A percentile compares a stretch with the other conserved stretches of the same genome.
These are phyloP conservation scores for Clonostachys sp. DNA, from an alignment of 2,329 filamentous ascomycete genomes.

Conservation along the genomic window DNA sequence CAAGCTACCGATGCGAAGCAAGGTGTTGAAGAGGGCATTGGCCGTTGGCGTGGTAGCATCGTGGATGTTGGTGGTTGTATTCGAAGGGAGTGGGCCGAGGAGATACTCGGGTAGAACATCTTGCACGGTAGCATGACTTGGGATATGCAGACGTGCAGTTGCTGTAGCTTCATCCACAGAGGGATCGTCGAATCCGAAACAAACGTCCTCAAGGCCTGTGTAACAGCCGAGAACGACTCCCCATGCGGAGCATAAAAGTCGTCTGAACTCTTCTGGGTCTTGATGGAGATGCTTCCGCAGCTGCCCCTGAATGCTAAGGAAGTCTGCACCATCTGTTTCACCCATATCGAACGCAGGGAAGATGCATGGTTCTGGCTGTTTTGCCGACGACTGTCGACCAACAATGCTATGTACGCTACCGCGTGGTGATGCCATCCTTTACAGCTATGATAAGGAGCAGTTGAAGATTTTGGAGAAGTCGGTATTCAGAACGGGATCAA, in stretches of 20 bases:
- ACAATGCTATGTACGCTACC: too few relatives aligned
- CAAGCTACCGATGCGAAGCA: too few relatives aligned
- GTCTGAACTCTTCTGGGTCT: constrained; percentile 1
- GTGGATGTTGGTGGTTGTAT: constrained; percentile 24
- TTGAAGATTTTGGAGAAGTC: too few relatives aligned
- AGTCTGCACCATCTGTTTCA: constrained; percentile 4
- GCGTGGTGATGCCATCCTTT: too few relatives aligned
- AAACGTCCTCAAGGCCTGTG: constrained; percentile 11
- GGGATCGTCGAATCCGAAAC: constrained; percentile 7
- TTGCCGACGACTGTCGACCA: not conserved
- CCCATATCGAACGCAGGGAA: constrained; percentile 10
- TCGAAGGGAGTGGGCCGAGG: not conserved
- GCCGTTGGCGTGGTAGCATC: constrained; percentile 26
- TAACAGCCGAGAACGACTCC: constrained; percentile 9
- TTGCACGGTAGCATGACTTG: not conserved
- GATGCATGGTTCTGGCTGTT: constrained; percentile 9
- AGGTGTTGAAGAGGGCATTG: too few relatives aligned
- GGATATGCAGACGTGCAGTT: not conserved
- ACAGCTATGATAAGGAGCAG: too few relatives aligned
- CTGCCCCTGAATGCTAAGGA: not conserved
- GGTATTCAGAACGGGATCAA: too few relatives aligned
- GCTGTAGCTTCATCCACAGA: not conserved
- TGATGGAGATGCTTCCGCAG: not conserved
- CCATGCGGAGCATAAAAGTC: constrained; percentile 5
- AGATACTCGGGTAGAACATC: not conserved